Evolutionary conservation across 1,284 basidiomycete species (phyloP).

Genomic region (Apiotrichum veenhuisii): DNA sequence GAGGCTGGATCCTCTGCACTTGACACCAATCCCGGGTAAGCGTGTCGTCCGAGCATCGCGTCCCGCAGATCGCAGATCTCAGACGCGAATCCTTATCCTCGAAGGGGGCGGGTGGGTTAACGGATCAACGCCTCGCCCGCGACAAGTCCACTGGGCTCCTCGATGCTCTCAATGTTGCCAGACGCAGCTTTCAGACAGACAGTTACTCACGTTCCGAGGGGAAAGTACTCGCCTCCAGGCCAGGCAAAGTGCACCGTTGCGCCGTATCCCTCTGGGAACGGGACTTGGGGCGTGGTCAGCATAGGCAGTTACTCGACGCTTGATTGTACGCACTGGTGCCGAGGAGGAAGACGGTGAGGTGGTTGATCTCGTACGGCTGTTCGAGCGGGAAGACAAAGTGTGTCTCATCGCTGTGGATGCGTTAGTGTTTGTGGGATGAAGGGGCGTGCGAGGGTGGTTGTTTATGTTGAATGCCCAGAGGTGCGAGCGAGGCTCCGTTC

Average conservation of each 20-base stretch:
- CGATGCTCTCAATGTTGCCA: no score
- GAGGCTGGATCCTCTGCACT: no score
- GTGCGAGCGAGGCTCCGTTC: no score
- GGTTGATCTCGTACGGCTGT: slow-evolving; percentile 74
- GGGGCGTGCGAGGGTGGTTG: background rate
- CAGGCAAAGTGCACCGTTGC: slow-evolving; percentile 86
- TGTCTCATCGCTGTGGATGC: slow-evolving; percentile 58
- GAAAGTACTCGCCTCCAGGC: slow-evolving; percentile 81
- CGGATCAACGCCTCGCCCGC: no score
- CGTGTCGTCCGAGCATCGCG: no score
- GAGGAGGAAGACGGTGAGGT: slow-evolving; percentile 80
- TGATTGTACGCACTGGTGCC: slow-evolving; percentile 61
- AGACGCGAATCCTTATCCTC: no score
- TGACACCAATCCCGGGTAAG: no score
- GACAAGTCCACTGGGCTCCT: no score
- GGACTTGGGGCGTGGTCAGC: slow-evolving; percentile 1
- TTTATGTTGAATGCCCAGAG: background rate
- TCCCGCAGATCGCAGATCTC: no score
- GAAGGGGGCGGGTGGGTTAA: no score
- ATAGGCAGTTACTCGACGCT: no score
- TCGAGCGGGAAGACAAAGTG: slow-evolving; percentile 79
- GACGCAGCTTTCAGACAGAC: background rate
- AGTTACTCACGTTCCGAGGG: slow-evolving; percentile 73
- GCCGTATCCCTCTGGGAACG: slow-evolving; percentile 84
- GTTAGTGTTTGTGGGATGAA: background rate